These are phyloP conservation scores for Rhododendron simsii DNA, from an alignment of 148 eudicot genomes.

Conservation along the genomic window DNA sequence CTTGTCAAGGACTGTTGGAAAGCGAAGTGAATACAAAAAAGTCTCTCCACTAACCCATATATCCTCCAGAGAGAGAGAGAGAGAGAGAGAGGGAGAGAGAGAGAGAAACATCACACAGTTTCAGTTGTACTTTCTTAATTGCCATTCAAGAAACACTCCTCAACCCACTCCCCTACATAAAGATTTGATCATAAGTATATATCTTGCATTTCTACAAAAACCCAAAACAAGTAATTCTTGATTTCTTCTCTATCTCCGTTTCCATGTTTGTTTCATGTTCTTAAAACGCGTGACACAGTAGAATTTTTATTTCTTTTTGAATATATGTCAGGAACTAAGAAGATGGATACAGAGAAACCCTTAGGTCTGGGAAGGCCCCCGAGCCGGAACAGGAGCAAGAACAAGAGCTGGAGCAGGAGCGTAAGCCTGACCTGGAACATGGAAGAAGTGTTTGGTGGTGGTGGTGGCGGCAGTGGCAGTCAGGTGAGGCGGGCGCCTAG, in stretches of 20 bases:
- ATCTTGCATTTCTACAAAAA: not conserved
- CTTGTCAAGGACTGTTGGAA: not conserved
- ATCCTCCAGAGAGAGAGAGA: not conserved
- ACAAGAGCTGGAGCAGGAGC: slow-evolving; percentile 25
- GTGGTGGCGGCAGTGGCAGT: not conserved
- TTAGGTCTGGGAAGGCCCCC: not conserved
- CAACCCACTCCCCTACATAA: not conserved
- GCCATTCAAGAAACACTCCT: not conserved
- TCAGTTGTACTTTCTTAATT: not conserved
- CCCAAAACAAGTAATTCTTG: not conserved
- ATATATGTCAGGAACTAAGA: not conserved
- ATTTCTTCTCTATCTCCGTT: not conserved
- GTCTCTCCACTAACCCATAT: not conserved
- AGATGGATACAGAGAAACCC: slow-evolving; percentile 19
- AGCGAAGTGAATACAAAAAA: not conserved
- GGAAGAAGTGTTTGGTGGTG: slow-evolving; percentile 53
- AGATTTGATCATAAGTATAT: not conserved
- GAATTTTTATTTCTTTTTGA: not conserved
- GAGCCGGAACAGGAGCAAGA: slow-evolving; percentile 9
- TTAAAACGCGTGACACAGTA: not conserved
- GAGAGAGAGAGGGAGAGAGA: not conserved
- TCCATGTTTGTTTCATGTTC: not conserved
- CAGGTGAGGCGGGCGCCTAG: slow-evolving; percentile 30
- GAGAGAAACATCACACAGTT: not conserved
- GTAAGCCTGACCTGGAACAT: slow-evolving; percentile 43